Conservation (phyloP, 805 yeast genomes). For the Blastobotrys chiropterorum region DNA sequence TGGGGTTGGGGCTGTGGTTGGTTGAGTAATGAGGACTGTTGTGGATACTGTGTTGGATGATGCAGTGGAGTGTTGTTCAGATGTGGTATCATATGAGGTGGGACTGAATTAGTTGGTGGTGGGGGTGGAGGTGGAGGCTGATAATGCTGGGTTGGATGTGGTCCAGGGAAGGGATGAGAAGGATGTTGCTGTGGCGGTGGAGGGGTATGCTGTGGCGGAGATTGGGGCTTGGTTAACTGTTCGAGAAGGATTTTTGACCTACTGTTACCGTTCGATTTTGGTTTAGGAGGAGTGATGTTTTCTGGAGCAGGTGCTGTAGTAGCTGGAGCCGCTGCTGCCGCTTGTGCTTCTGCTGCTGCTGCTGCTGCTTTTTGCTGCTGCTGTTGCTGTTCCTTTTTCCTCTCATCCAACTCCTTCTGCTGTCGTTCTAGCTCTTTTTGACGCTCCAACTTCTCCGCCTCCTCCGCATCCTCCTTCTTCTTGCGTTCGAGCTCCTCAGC, state of each 20-base stretch:
- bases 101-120: not conserved
- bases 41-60: not conserved
- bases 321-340: constrained; percentile 7
- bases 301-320: too few relatives aligned
- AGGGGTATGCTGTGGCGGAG: not conserved
- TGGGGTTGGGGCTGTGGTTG: not conserved
- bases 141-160: not conserved
- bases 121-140: constrained; percentile 7
- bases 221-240: not conserved
- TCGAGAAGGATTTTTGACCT: not conserved
- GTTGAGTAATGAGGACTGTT: not conserved
- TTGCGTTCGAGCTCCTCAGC: constrained; percentile 30
- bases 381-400: constrained; percentile 6
- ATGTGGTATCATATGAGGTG: too few relatives aligned
- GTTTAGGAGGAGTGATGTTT: too few relatives aligned
- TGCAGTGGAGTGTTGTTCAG: not conserved
- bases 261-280: not conserved
- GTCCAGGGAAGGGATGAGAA: not conserved
- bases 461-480: constrained; percentile 22
- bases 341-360: constrained; percentile 10
- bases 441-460: too few relatives aligned
- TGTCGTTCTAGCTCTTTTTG: constrained; percentile 15
- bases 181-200: not conserved
- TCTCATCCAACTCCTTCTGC: constrained; percentile 7
- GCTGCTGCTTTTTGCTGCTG: constrained; percentile 7